Conservation (phyloP, 345 rosid species). For the Gossypium australe region DNA sequence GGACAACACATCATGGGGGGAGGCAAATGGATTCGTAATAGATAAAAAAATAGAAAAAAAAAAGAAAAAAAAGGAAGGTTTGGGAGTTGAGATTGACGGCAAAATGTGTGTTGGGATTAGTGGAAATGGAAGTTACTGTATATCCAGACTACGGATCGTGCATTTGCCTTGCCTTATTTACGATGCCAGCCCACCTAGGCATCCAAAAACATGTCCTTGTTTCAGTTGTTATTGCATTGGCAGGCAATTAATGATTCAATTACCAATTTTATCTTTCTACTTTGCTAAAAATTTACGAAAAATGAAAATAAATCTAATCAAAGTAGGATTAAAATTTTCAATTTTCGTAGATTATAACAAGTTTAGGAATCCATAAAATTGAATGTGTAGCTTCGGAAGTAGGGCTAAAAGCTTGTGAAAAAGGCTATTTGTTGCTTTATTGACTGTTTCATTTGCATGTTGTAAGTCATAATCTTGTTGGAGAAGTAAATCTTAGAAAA, state of each 20-base stretch:
- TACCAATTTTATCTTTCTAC: no score
- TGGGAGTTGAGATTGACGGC: no score
- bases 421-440: background rate
- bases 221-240: background rate
- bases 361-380: no score
- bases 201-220: constrained; percentile 9
- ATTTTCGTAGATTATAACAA: no score
- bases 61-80: no score
- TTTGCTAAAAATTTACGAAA: no score
- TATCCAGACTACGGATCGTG: background rate
- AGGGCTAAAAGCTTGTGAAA: background rate
- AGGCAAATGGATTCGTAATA: background rate
- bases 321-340: no score
- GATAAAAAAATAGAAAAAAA: no score
- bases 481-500: background rate
- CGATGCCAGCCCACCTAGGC: background rate
- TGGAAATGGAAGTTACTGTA: background rate
- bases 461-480: background rate
- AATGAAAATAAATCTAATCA: no score
- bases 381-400: no score
- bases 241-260: no score
- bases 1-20: background rate
- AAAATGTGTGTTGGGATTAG: background rate
- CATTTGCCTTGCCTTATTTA: background rate
- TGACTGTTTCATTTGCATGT: background rate